These are phyloP conservation scores for Xylaria bambusicola DNA, from an alignment of 495 filamentous ascomycete species.

Conservation along the genomic window DNA sequence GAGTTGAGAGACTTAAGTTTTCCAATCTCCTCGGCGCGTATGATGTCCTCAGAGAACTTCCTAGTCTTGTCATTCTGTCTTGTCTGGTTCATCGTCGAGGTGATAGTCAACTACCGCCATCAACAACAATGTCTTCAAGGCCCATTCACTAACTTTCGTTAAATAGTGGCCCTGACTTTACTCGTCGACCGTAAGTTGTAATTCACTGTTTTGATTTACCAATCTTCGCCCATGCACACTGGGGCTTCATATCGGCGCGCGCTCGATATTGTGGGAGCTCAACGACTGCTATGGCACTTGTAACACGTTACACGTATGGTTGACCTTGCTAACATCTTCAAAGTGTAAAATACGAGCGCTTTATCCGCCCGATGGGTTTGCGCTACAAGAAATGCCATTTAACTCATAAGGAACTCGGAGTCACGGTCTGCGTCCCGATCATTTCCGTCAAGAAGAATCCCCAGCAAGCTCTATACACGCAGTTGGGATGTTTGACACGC, in stretches of 20 bases:
- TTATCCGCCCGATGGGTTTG: conserved; percentile 68
- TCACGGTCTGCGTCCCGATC: conserved; percentile 72
- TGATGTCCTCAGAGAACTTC: background rate
- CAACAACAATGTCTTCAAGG: background rate
- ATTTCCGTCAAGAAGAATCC: conserved; percentile 98
- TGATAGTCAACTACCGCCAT: background rate
- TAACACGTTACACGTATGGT: too few relatives aligned
- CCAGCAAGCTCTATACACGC: conserved; percentile 91
- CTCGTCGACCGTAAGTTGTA: conserved; percentile 61
- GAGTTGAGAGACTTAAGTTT: background rate
- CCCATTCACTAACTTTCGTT: background rate
- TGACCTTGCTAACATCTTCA: background rate
- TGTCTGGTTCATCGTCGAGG: background rate
- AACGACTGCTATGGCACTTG: too few relatives aligned
- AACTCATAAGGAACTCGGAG: conserved; percentile 80
- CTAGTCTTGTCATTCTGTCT: background rate
- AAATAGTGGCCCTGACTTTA: conserved; percentile 76
- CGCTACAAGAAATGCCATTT: conserved; percentile 96
- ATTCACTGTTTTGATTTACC: too few relatives aligned
- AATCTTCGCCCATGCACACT: too few relatives aligned
- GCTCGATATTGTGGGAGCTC: too few relatives aligned
- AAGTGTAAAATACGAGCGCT: conserved; percentile 86
- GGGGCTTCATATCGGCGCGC: too few relatives aligned
- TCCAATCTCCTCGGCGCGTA: background rate
- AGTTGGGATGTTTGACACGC: conserved; percentile 90